These are phyloP conservation scores for Diophrys appendiculata DNA, from an alignment of 73 alveolate genomes.

Conservation along the genomic window DNA sequence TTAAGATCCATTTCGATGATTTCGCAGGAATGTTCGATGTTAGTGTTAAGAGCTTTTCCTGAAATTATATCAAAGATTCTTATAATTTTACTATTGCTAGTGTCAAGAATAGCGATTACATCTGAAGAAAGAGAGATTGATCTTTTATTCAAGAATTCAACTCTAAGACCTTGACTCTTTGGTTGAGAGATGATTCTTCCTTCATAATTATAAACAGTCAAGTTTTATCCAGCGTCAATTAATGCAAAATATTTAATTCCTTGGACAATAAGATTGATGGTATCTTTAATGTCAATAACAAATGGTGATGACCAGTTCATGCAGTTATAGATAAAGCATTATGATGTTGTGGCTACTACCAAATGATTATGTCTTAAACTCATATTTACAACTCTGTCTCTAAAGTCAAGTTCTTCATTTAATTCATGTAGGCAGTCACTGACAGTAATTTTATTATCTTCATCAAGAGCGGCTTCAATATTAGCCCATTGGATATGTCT, in stretches of 20 bases:
- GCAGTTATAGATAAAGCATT: conserved; percentile 91
- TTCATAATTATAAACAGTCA: conserved; percentile 94
- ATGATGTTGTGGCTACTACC: conserved; percentile 95
- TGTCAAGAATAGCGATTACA: conserved; percentile 86
- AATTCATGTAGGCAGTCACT: conserved; percentile 95
- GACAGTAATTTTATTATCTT: conserved; percentile 92
- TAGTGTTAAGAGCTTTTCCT: conserved; percentile 83
- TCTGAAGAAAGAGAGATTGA: conserved; percentile 81
- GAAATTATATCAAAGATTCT: conserved; percentile 87
- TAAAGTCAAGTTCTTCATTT: conserved; percentile 96
- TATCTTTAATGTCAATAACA: conserved; percentile 74
- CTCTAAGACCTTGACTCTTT: conserved; percentile 89
- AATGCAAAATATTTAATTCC: conserved; percentile 94
- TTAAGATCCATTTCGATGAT: conserved; percentile 83
- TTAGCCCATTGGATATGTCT: conserved; percentile 94
- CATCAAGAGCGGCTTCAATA: conserved; percentile 92
- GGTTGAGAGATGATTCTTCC: conserved; percentile 92
- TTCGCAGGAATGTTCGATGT: conserved; percentile 86
- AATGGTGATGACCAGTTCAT: conserved; percentile 93
- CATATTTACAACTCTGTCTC: conserved; percentile 97
- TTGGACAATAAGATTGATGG: conserved; percentile 78
- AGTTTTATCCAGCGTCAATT: conserved; percentile 91
- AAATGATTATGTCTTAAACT: conserved; percentile 87
- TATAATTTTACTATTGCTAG: conserved; percentile 80
- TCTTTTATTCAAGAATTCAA: conserved; percentile 82